Evolutionary conservation across 768 basidiomycete species (phyloP).

Genomic region (Piloderma croceum): DNA sequence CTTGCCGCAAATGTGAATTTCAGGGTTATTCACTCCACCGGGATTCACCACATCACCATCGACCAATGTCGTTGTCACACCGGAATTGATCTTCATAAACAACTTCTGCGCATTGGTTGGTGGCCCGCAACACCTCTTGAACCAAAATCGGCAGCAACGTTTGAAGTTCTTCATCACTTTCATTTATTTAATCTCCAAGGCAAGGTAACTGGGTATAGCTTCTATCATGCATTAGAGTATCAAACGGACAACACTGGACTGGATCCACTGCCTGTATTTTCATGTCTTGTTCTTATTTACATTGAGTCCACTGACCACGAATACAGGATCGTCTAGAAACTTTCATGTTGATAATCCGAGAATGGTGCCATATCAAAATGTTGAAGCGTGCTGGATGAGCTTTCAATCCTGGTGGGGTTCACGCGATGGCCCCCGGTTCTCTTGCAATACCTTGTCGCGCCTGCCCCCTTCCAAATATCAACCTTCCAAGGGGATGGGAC

Average conservation of each 20-base stretch:
- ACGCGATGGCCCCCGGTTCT: neutral
- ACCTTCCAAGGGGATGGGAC: constrained; percentile 4
- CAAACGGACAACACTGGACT: constrained; percentile 2
- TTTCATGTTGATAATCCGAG: constrained; percentile 4
- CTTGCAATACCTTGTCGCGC: constrained; percentile 6
- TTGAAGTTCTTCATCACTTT: constrained; percentile 15
- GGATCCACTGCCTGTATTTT: constrained; percentile 3
- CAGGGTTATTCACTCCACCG: constrained; percentile 17
- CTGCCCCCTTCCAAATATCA: constrained; percentile 10
- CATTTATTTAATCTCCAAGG: constrained; percentile 17
- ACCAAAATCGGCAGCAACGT: constrained; percentile 16
- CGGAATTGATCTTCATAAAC: constrained; percentile 1
- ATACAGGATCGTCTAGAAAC: constrained; percentile 6
- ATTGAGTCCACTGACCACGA: neutral
- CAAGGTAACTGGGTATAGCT: constrained; percentile 13
- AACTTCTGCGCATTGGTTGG: constrained; percentile 17
- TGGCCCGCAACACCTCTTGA: constrained; percentile 16
- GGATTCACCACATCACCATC: constrained; percentile 15
- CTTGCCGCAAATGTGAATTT: constrained; percentile 9
- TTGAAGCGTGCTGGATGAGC: constrained; percentile 5
- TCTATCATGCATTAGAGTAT: constrained; percentile 13
- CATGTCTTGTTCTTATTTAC: neutral
- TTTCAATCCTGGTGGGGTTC: neutral
- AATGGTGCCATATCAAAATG: constrained; percentile 12
- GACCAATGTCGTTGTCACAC: constrained; percentile 18